These are phyloP conservation scores for Cucurbitaria berberidis DNA, from an alignment of 2,329 filamentous ascomycete species.

Conservation along the genomic window DNA sequence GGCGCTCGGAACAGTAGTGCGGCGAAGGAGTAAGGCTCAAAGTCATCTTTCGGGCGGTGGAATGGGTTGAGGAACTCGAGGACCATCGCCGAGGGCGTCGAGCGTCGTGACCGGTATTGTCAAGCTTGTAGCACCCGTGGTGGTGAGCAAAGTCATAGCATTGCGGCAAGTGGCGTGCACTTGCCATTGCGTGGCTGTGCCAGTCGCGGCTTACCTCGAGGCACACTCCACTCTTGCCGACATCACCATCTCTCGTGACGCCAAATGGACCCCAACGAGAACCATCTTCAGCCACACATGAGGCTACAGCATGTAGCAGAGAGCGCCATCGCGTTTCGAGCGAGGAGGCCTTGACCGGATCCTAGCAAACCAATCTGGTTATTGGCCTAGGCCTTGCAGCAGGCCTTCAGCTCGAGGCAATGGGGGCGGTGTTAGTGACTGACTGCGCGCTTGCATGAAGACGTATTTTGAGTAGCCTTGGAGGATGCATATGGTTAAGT, in stretches of 20 bases:
- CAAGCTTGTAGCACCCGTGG: conserved; percentile 1
- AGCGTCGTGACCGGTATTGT: conserved; percentile 2
- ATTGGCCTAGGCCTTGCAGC: conserved; percentile 28
- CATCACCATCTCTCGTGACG: not conserved
- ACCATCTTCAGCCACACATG: conserved; percentile 1
- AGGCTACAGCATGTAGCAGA: not conserved
- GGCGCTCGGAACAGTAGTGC: conserved; percentile 72
- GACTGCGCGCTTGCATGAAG: conserved; percentile 20
- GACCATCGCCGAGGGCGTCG: conserved; percentile 29
- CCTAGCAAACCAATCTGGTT: conserved; percentile 2
- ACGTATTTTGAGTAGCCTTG: conserved; percentile 19
- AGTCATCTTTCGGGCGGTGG: conserved; percentile 40
- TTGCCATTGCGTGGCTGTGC: conserved; percentile 14
- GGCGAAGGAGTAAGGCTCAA: conserved; percentile 58
- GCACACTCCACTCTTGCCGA: conserved; percentile 3
- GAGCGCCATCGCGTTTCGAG: not conserved
- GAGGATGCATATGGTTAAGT: conserved; percentile 16
- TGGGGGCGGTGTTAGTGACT: conserved; percentile 37
- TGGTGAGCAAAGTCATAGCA: conserved; percentile 4
- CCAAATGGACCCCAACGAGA: conserved; percentile 1
- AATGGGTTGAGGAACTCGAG: conserved; percentile 36
- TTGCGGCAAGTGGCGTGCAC: conserved; percentile 1
- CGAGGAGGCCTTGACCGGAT: conserved; percentile 12
- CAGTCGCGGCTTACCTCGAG: conserved; percentile 3
- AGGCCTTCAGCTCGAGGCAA: conserved; percentile 20